Base-by-base conservation (phyloP, 169 alveolate genomes). In the Eimeria sp. region DNA sequence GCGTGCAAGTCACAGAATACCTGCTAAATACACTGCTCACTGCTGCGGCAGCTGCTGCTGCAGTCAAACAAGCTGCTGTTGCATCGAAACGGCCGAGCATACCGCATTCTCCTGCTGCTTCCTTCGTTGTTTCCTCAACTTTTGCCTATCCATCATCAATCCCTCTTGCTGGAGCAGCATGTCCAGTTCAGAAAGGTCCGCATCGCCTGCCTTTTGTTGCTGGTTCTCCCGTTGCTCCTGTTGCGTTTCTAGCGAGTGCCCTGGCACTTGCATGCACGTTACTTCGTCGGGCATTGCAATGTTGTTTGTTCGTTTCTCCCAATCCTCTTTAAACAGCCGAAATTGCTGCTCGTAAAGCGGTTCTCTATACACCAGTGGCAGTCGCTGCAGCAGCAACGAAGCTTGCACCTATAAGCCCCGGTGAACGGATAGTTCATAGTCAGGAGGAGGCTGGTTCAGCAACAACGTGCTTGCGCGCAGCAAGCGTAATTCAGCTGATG, bases 361-460 rank as follows among this genome's bases (percentile, higher is more conserved):
- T 51, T 80, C 97, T 58, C 30, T 45, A 75, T 92, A 96, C 95
- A 65, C 94, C 86, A 95, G 88, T n/a, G 97, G 97, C 73, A 95
- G 95, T 30, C 97, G 94, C 76, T 89, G 94, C 47, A 95, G 83
- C 87, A 95, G 51, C 95, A 95, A 94, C 65, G 96, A 84, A 14
- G 96, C 96, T 82, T 94, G 96, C 67, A 94, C 88, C 51, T 94
- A 83, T 47, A 49, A 58, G 43, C 89, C 90, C 84, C 45, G 76
- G 63, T 58, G 95, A 89, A 88, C 89, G 14, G 95, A 91, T 16
- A 97, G 72, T 43, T 87, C 86, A 43, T 92, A 92, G 27, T 51
- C 61, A 4, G 96, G 93, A 25, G 96, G 96, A 25, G 96, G 96
- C 49, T 82, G 30, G 61, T 65, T 78, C 47, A 92, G 51, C 14